Conservation (phyloP, 306 rosid genomes). For the Quercus cerris region DNA sequence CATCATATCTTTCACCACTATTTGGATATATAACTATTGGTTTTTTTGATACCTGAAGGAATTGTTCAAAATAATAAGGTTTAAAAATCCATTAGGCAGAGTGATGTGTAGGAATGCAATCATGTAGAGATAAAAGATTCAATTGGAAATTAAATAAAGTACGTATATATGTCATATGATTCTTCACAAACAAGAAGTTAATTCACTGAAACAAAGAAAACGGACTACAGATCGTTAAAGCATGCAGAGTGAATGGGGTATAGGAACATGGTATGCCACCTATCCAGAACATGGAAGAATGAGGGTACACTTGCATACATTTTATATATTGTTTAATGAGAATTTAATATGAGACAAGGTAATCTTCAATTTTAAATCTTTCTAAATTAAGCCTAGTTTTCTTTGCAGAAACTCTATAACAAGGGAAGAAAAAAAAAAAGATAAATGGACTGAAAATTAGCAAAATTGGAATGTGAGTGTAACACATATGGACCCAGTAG, state of each 20-base stretch:
- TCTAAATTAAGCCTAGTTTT: not conserved
- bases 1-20: constrained; percentile 62
- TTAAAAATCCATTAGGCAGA: constrained; percentile 1
- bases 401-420: not conserved
- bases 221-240: not conserved
- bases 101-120: constrained; percentile 2
- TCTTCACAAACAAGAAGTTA: not conserved
- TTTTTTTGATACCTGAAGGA: constrained; percentile 47
- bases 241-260: not conserved
- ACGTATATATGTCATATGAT: not conserved
- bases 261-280: not conserved
- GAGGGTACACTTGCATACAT: not conserved
- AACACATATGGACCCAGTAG: not conserved
- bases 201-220: not conserved
- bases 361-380: not conserved
- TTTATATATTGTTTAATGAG: not conserved
- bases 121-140: constrained; percentile 4
- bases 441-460: not conserved
- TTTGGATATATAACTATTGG: constrained; percentile 56
- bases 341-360: not conserved
- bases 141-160: constrained; percentile 5
- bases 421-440: not conserved
- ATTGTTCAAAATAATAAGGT: constrained; percentile 6
- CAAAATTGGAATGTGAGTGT: not conserved
- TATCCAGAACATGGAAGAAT: not conserved